Conservation (phyloP, 2,329 filamentous ascomycete genomes). For the Xylaria sp. region DNA sequence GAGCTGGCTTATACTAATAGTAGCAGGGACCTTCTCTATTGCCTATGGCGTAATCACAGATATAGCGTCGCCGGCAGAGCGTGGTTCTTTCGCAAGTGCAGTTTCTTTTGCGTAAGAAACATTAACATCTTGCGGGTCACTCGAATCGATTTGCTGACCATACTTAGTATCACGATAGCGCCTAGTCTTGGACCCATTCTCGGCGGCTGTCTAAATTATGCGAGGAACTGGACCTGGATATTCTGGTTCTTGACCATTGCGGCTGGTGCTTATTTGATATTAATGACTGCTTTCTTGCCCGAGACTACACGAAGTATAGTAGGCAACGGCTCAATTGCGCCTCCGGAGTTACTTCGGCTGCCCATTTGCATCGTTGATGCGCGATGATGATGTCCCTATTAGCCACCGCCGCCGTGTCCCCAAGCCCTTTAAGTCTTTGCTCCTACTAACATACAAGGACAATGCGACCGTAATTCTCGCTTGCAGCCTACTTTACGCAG, state of each 20-base stretch:
- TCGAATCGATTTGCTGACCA: background rate
- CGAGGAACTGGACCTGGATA: background rate
- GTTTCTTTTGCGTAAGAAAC: background rate
- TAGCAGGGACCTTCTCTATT: background rate
- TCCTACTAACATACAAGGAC: background rate
- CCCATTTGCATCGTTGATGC: background rate
- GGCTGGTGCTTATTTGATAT: background rate
- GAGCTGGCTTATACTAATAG: background rate
- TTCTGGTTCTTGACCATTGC: slow-evolving; percentile 1
- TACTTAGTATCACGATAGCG: background rate
- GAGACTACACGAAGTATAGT: background rate
- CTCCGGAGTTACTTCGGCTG: background rate
- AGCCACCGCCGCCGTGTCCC: background rate
- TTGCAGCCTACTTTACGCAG: background rate
- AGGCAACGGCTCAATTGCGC: background rate
- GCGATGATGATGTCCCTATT: background rate
- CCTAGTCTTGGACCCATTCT: background rate
- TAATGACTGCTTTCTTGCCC: background rate
- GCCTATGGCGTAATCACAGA: background rate
- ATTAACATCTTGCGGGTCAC: background rate
- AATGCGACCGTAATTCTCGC: background rate
- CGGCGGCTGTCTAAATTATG: background rate
- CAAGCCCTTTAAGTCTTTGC: background rate
- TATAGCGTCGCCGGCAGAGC: background rate
- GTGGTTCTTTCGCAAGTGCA: background rate